These are phyloP conservation scores for Alternaria arborescens DNA, from an alignment of 2,329 filamentous ascomycete species.

Conservation along the genomic window DNA sequence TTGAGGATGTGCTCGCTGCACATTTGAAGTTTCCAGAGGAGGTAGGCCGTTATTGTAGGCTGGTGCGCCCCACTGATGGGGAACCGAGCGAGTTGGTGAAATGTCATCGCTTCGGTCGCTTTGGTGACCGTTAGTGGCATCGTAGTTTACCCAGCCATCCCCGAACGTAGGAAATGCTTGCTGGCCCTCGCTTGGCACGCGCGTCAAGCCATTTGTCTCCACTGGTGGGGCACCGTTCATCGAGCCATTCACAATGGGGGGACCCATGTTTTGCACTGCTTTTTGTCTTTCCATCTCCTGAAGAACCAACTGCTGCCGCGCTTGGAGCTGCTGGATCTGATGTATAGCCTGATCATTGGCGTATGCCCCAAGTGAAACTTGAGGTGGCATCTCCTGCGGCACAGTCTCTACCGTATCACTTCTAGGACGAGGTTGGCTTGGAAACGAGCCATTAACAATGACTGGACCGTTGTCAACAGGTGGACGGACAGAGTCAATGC, in stretches of 20 bases:
- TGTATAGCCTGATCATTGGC: conserved; percentile 35
- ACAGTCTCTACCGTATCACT: conserved; percentile 39
- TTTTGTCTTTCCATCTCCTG: conserved; percentile 48
- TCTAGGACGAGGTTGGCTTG: conserved; percentile 35
- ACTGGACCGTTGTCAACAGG: conserved; percentile 45
- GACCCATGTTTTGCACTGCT: conserved; percentile 28
- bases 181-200: conserved; percentile 34
- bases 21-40: conserved; percentile 54
- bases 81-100: conserved; percentile 41
- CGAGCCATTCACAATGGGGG: conserved; percentile 39
- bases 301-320: conserved; percentile 42
- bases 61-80: conserved; percentile 43
- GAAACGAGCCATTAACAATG: conserved; percentile 53
- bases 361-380: conserved; percentile 35
- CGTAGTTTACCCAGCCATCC: conserved; percentile 41
- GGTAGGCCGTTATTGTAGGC: conserved; percentile 43
- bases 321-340: conserved; percentile 37
- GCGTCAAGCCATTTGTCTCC: conserved; percentile 33
- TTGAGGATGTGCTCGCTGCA: conserved; percentile 51
- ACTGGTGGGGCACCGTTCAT: conserved; percentile 24
- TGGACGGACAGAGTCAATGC: conserved; percentile 39
- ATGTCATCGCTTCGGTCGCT: conserved; percentile 35
- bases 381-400: conserved; percentile 28
- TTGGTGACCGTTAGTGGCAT: conserved; percentile 33
- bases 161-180: conserved; percentile 39